Conservation (phyloP, 805 yeast genomes). For the Pichia cabralensis region DNA sequence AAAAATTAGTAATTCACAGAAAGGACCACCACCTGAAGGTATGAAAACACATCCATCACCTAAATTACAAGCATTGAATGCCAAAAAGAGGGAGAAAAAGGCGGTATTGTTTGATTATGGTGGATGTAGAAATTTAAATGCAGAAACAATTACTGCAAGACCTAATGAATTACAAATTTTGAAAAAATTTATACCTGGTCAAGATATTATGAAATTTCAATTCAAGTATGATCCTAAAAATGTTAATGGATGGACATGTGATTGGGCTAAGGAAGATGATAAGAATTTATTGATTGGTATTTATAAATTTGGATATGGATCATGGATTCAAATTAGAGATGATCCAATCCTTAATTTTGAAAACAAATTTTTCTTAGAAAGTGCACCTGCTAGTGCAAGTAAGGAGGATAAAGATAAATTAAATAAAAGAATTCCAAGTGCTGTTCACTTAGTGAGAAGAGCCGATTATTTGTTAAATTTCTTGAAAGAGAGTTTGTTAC, state of each 20-base stretch:
- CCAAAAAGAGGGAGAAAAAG: slow-evolving; percentile 74
- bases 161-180: slow-evolving; percentile 76
- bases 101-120: slow-evolving; percentile 84
- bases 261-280: slow-evolving; percentile 79
- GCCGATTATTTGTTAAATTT: slow-evolving; percentile 75
- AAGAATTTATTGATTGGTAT: slow-evolving; percentile 82
- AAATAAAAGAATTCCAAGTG: slow-evolving; percentile 70
- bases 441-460: slow-evolving; percentile 87
- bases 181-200: slow-evolving; percentile 40
- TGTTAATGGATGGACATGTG: slow-evolving; percentile 85
- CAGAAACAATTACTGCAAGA: slow-evolving; percentile 74
- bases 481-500: slow-evolving; percentile 36
- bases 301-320: slow-evolving; percentile 87
- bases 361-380: slow-evolving; percentile 68
- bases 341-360: slow-evolving; percentile 85
- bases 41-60: slow-evolving; percentile 23
- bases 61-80: slow-evolving; percentile 27
- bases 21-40: slow-evolving; percentile 21
- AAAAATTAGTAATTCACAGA: slow-evolving; percentile 31
- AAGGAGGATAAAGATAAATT: slow-evolving; percentile 29
- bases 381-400: slow-evolving; percentile 25
- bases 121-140: slow-evolving; percentile 82
- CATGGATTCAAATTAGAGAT: slow-evolving; percentile 91
- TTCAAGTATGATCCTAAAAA: slow-evolving; percentile 60
- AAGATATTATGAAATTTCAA: slow-evolving; percentile 50